Evolutionary conservation across 345 rosid species (phyloP), one percentile per base, ranked within the genome.

Genomic region (Acer negundo): DNA sequence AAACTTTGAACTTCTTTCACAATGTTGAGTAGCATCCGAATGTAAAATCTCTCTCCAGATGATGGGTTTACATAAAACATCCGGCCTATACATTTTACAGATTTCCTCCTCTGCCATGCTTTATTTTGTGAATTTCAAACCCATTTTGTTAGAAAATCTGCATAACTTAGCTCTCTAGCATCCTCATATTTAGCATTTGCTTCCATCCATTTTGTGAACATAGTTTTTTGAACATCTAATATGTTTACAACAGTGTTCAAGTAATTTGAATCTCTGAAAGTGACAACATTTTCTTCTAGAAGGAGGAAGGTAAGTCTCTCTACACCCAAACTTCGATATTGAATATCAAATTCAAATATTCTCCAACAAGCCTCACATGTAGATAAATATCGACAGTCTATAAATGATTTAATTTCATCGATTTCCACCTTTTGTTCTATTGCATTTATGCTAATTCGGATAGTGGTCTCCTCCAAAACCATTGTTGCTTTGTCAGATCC

Each of bases 321-420:
- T 0, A 81, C 75, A 3, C 72, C 10, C 2, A 69, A 75, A 7
- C 47, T n/a, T 10, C 31, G 35, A 6, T 24, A 26, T 10, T 72
- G 70, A 23, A 77, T 68, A 16, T 67, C 71, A 73, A 77, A 77
- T 8, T 46, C 3, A 61, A 73, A 81, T 0, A 77, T 67, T 4
- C 84, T n/a, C 80, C 70, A 81, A 31, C 15, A 23, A 1, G 80
- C 78, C 31, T 81, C 78, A 10, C n/a, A 11, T 5, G 71, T 16
- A 0, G 65, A 65, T 10, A 72, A 44, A 35, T 77, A 81, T 23
- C 75, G 59, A 24, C 75, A 58, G 56, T 81, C 75, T 4, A 77
- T 12, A 19, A 16, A 76, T 0, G 12, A 0, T 42, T 77, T 61
- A 0, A 77, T 77, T 9, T 81, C 78, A 56, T 72, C 75, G 9